These are phyloP conservation scores for Neurospora hispaniola DNA, from an alignment of 495 filamentous ascomycete genomes.

Conservation along the genomic window DNA sequence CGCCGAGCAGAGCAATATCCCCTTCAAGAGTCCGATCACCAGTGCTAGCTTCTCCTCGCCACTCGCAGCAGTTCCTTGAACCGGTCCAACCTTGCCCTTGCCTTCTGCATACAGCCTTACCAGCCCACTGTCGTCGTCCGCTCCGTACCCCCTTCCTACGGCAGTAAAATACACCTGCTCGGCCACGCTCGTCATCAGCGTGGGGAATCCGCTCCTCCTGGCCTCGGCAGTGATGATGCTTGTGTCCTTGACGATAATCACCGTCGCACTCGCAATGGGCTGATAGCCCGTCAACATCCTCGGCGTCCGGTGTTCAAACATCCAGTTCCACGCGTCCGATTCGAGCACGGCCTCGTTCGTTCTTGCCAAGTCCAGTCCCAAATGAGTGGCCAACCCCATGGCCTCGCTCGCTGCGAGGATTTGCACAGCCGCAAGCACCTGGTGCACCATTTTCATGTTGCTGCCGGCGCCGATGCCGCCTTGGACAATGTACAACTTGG, in stretches of 20 bases:
- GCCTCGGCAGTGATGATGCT: slow-evolving; percentile 67
- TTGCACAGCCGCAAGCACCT: slow-evolving; percentile 67
- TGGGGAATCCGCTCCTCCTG: slow-evolving; percentile 47
- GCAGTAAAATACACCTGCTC: slow-evolving; percentile 60
- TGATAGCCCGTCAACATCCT: slow-evolving; percentile 60
- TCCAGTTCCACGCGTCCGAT: slow-evolving; percentile 62
- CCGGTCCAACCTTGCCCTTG: slow-evolving; percentile 23
- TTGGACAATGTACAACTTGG: slow-evolving; percentile 60
- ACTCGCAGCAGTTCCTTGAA: slow-evolving; percentile 29
- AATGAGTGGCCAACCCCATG: slow-evolving; percentile 57
- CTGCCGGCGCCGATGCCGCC: slow-evolving; percentile 69
- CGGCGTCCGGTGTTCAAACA: slow-evolving; percentile 67
- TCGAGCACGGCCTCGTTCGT: slow-evolving; percentile 47
- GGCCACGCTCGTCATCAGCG: slow-evolving; percentile 59
- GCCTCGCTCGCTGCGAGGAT: slow-evolving; percentile 64
- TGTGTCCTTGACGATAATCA: slow-evolving; percentile 73
- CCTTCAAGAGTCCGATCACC: slow-evolving; percentile 48
- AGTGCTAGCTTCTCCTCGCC: slow-evolving; percentile 38
- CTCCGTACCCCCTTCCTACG: slow-evolving; percentile 48
- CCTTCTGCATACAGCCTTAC: slow-evolving; percentile 48
- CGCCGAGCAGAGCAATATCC: slow-evolving; percentile 54
- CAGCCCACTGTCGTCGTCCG: slow-evolving; percentile 61
- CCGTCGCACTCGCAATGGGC: slow-evolving; percentile 57
- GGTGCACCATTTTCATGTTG: slow-evolving; percentile 83
- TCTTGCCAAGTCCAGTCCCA: slow-evolving; percentile 51